These are phyloP conservation scores for Camellia granthamiana DNA, from an alignment of 148 eudicot genomes.

Conservation along the genomic window DNA sequence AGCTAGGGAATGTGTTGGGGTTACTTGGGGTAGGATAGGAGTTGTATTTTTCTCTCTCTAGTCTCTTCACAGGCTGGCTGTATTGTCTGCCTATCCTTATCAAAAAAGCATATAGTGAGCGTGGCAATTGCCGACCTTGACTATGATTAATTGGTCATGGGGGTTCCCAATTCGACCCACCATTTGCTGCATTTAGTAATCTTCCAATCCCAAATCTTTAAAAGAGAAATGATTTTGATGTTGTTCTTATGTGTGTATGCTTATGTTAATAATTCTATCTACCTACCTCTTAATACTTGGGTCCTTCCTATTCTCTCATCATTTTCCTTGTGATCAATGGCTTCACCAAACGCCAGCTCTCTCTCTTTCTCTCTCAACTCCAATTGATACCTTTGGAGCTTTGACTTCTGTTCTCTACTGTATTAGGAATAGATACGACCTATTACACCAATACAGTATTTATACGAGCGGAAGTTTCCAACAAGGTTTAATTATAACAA, in stretches of 20 bases:
- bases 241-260: no score
- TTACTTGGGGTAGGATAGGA: neutral
- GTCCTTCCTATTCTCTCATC: neutral
- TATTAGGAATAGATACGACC: no score
- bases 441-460: no score
- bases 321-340: slow-evolving; percentile 3
- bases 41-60: neutral
- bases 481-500: neutral
- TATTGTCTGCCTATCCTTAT: slow-evolving; percentile 17
- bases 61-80: neutral
- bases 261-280: neutral
- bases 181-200: slow-evolving; percentile 5
- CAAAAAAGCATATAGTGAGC: slow-evolving; percentile 4
- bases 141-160: neutral
- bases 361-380: neutral
- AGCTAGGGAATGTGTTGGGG: no score
- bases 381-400: neutral
- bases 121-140: neutral
- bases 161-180: neutral
- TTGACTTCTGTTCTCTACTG: neutral
- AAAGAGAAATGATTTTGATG: neutral
- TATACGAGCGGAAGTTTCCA: neutral
- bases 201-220: neutral
- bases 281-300: slow-evolving; percentile 8
- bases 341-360: slow-evolving; percentile 11